These are phyloP conservation scores for Neofusicoccum kwambonambiense DNA, from an alignment of 2,329 filamentous ascomycete species.

Conservation along the genomic window DNA sequence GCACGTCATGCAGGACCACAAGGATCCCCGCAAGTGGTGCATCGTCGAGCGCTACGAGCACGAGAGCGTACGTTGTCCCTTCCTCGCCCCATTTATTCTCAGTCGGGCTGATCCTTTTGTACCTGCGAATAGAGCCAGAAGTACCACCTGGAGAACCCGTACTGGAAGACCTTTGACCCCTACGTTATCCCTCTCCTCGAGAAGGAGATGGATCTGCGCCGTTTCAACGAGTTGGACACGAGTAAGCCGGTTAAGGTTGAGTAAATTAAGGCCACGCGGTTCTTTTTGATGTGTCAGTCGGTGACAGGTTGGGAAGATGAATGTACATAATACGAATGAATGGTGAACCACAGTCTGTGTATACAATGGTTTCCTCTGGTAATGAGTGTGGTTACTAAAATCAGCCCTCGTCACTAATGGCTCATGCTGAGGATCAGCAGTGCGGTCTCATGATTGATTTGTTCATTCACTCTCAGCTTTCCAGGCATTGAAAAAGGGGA, in stretches of 20 bases:
- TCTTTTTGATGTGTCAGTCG: no score
- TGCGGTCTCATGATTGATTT: no score
- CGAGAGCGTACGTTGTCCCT: conserved; percentile 53
- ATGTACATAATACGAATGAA: no score
- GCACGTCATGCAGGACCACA: conserved; percentile 75
- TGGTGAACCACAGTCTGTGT: no score
- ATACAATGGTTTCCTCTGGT: no score
- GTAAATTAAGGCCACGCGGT: neutral
- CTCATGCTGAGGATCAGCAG: no score
- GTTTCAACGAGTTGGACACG: conserved; percentile 66
- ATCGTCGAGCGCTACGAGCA: conserved; percentile 73
- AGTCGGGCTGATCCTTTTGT: neutral
- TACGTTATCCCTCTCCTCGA: conserved; percentile 69
- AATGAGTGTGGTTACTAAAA: no score
- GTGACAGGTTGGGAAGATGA: no score
- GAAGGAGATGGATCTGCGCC: conserved; percentile 66
- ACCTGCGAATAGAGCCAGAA: conserved; percentile 34
- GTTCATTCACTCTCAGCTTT: no score
- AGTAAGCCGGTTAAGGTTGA: conserved; percentile 26
- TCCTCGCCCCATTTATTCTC: no score
- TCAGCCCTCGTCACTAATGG: no score
- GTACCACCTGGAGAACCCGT: conserved; percentile 59
- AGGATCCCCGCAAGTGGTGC: conserved; percentile 68
- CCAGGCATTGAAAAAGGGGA: no score
- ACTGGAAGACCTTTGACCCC: conserved; percentile 75